A percentile compares a stretch with the other conserved stretches of the same genome.
These are phyloP conservation scores for Diaporthe citri DNA, from an alignment of 2,329 filamentous ascomycete genomes.

Conservation along the genomic window DNA sequence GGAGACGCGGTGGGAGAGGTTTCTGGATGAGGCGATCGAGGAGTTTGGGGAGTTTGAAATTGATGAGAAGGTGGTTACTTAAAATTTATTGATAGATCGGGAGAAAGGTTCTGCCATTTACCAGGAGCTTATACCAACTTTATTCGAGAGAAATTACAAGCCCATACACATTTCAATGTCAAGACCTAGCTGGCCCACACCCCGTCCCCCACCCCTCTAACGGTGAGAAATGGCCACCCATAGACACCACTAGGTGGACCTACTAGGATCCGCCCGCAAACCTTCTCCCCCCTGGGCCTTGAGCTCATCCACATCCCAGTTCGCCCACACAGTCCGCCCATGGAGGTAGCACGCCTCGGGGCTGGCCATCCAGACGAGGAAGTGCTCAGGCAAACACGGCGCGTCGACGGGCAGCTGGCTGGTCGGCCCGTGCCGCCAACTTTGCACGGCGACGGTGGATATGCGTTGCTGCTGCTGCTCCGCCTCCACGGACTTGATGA, in stretches of 20 bases:
- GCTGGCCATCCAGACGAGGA: no score
- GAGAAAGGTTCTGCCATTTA: not conserved
- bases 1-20: slow-evolving; percentile 68
- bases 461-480: no score
- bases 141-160: not conserved
- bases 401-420: no score
- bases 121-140: not conserved
- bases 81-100: not conserved
- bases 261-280: no score
- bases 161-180: not conserved
- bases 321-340: no score
- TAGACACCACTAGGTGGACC: not conserved
- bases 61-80: not conserved
- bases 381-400: no score
- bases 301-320: no score
- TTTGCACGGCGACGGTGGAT: no score
- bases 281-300: no score
- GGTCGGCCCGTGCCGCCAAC: no score
- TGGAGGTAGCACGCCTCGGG: no score
- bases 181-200: not conserved
- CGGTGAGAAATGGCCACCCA: not conserved
- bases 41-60: slow-evolving; percentile 49
- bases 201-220: not conserved
- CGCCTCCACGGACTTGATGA: no score
- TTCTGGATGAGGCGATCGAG: slow-evolving; percentile 65